Evolutionary conservation across 306 rosid species (phyloP).

Genomic region (Betula pendula): DNA sequence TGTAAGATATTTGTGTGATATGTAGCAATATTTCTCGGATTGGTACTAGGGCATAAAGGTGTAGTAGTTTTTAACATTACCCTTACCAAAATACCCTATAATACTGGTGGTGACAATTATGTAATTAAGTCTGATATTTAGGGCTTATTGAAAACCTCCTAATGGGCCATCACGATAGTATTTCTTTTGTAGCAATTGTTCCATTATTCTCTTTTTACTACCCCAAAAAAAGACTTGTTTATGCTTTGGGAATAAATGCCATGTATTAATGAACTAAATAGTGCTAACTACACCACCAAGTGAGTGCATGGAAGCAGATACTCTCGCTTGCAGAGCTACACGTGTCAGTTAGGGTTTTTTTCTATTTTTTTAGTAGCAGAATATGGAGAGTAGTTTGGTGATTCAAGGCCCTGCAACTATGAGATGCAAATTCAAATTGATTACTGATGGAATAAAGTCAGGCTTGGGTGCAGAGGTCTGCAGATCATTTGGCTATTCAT

Average conservation of each 20-base stretch:
- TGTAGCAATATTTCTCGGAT: no score
- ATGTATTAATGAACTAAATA: no score
- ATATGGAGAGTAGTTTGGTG: background rate
- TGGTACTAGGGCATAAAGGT: no score
- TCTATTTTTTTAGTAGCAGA: background rate
- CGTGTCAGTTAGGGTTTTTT: background rate
- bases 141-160: background rate
- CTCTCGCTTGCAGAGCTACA: background rate
- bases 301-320: background rate
- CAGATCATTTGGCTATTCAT: slow-evolving; percentile 3
- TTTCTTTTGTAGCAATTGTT: background rate
- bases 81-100: slow-evolving; percentile 1
- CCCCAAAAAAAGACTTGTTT: no score
- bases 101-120: background rate
- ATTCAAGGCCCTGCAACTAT: background rate
- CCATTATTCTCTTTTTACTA: background rate
- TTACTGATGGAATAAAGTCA: slow-evolving; percentile 29
- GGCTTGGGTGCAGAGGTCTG: slow-evolving; percentile 18
- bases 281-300: background rate
- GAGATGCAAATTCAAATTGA: slow-evolving; percentile 8
- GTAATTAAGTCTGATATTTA: background rate
- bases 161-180: no score
- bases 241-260: slow-evolving; percentile 22
- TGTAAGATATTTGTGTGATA: no score
- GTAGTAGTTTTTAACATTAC: no score